Conservation (phyloP, 768 basidiomycete species). For the Mrakia hoshinonis region DNA sequence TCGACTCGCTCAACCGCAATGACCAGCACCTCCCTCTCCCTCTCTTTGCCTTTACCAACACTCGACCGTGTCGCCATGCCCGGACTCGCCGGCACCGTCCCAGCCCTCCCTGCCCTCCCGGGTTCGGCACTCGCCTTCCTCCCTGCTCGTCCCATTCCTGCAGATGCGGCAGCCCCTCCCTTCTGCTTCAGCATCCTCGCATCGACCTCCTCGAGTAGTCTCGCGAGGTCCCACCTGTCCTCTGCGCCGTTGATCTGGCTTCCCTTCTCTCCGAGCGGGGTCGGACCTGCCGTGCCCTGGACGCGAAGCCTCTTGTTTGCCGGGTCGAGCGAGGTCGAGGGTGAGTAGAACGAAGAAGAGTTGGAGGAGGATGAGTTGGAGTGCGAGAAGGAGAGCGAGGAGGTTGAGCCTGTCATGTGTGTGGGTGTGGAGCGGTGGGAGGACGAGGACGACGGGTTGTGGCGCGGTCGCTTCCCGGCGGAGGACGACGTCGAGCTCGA, state of each 20-base stretch:
- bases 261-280: neutral
- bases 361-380: neutral
- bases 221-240: constrained; percentile 17
- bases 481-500: neutral
- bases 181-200: constrained; percentile 17
- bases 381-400: neutral
- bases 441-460: constrained; percentile 10
- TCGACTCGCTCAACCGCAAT: neutral
- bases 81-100: too few relatives aligned
- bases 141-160: neutral
- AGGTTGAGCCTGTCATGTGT: neutral
- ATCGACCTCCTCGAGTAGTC: constrained; percentile 10
- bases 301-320: constrained; percentile 1
- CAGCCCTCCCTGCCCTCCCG: neutral
- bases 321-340: neutral
- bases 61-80: too few relatives aligned
- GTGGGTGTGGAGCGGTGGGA: constrained; percentile 6
- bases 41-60: neutral
- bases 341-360: constrained; percentile 5
- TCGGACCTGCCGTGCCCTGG: too few relatives aligned
- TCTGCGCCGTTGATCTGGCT: neutral
- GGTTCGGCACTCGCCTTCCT: neutral
- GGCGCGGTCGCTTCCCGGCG: constrained; percentile 8
- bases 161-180: neutral
- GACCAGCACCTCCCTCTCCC: neutral